Evolutionary conservation across 768 basidiomycete species (phyloP), one percentile per base, ranked within the genome.

Genomic region (Lactarius sp.): DNA sequence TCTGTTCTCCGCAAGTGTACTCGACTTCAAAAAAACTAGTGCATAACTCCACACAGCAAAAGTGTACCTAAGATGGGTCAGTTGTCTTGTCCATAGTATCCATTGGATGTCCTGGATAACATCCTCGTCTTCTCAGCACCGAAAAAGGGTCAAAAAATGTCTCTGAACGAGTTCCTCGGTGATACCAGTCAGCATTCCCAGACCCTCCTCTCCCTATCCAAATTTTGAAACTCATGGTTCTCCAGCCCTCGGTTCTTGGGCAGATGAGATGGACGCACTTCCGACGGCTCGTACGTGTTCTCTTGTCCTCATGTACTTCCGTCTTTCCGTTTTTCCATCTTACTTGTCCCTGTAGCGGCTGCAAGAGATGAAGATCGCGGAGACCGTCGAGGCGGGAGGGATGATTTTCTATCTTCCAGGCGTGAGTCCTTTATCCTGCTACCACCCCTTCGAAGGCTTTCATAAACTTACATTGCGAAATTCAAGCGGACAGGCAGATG

Each of bases 231-330:
- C 60, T 55, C 60, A 56, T 67, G 52, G 65, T 58, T 39, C 71
- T 61, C 14, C 63, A 94, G 92, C 86, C 58, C 77, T 91, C 57
- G 96, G 94, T 71, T 95, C 92, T 72, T 99, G 97, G 97, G 97
- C 97, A 7, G 97, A 98, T 74, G 97, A 98, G 76, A 94, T 98
- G 92, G 95, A 97, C 68, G 70, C 82, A 36, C 82, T 98, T 66
- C 96, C 96, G 33, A 89, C 85, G 70, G 95, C 93, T 72, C 96
- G 96, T 98, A 78, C 78, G 94, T 81, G n/a, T 59, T 50, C 56
- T 59, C 56, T 31, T 52, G 52, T 41, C 59, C 47, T 65, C 36
- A 10, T 31, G 62, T 9, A 59, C 39, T 50, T 49, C 27, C 27
- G 18, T 22, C 14, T 20, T 18, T 4, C 41, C n/a, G 16, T 6